phyloP scores from a whole-genome alignment of 2,329 filamentous ascomycete genomes.

The Aspergillus neoniger region DNA sequence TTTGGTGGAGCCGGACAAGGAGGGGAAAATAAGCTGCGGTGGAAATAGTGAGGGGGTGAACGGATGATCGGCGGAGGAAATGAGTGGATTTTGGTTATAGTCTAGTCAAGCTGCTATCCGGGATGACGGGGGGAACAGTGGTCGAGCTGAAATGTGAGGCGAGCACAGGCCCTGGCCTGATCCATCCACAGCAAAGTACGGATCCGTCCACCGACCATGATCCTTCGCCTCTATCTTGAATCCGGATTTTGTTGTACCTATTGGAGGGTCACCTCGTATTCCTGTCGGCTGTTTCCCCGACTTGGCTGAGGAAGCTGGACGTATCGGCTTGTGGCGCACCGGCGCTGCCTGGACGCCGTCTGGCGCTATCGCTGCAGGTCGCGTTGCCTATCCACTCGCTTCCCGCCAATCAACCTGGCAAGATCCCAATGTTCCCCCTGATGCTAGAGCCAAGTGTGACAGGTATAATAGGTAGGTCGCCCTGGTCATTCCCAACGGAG shows the following conservation, averaged over 20 bases:
- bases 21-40: no score
- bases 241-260: no score
- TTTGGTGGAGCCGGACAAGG: background rate
- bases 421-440: background rate
- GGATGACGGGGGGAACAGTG: no score
- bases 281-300: background rate
- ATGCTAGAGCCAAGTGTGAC: background rate
- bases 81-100: no score
- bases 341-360: background rate
- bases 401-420: background rate
- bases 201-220: no score
- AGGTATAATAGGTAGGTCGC: background rate
- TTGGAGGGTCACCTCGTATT: background rate
- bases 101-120: no score
- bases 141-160: no score
- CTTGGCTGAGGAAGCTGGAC: background rate
- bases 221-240: no score
- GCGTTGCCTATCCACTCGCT: conserved; percentile 1
- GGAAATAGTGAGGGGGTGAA: no score
- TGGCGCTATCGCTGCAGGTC: background rate
- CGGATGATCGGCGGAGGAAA: no score
- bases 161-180: no score
- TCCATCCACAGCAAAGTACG: no score
- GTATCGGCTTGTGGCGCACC: background rate
- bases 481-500: background rate